Evolutionary conservation across 2,329 filamentous ascomycete species (phyloP).

Genomic region (Hortaea werneckii): DNA sequence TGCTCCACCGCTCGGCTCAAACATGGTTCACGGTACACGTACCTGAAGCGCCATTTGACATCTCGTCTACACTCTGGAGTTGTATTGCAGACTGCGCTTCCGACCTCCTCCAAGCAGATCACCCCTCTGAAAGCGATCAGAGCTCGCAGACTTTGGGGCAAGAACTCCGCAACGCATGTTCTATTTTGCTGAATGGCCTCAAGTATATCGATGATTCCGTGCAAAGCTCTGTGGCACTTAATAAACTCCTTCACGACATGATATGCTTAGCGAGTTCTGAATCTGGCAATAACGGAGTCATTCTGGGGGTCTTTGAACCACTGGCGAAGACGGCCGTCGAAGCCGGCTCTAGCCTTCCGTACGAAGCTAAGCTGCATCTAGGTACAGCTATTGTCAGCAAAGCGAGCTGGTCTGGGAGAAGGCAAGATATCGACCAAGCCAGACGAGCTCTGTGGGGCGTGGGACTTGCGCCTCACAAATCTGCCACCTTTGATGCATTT

Average conservation of each 20-base stretch:
- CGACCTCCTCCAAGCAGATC: not conserved
- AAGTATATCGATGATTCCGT: slow-evolving; percentile 9
- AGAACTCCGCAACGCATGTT: slow-evolving; percentile 60
- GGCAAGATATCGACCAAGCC: slow-evolving; percentile 54
- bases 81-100: slow-evolving; percentile 1
- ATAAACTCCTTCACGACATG: slow-evolving; percentile 16
- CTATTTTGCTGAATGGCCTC: slow-evolving; percentile 56
- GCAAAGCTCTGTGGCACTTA: slow-evolving; percentile 10
- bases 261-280: slow-evolving; percentile 49
- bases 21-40: not conserved
- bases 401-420: slow-evolving; percentile 44
- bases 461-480: slow-evolving; percentile 25
- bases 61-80: slow-evolving; percentile 4
- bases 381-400: not conserved
- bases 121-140: not conserved
- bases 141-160: slow-evolving; percentile 34
- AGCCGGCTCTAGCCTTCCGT: slow-evolving; percentile 3
- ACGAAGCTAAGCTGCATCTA: slow-evolving; percentile 7
- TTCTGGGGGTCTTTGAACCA: slow-evolving; percentile 55
- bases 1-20: slow-evolving; percentile 4
- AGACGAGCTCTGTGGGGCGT: slow-evolving; percentile 58
- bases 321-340: slow-evolving; percentile 13
- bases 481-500: slow-evolving; percentile 47
- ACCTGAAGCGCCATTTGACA: not conserved
- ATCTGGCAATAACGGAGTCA: slow-evolving; percentile 56